Base-by-base conservation (phyloP, 2,329 filamentous ascomycete species). In the Amauroascus verrucosus region DNA sequence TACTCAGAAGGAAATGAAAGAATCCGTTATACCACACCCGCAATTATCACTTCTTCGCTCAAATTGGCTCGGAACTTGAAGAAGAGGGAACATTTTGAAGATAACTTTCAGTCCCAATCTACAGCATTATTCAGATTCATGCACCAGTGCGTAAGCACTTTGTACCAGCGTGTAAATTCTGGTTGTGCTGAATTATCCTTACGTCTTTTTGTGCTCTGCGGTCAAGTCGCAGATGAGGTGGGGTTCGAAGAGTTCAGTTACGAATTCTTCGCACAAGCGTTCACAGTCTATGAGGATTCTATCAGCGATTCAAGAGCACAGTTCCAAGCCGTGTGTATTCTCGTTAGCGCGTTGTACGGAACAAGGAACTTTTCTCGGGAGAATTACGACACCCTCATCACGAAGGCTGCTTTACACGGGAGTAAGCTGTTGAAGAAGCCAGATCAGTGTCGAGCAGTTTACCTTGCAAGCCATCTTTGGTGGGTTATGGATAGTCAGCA, bases 331-430 rank as follows among this genome's bases (percentile, higher is more conserved):
- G 93, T 98, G 0, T 96, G 90, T 62, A 85, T 96, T 37, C 89
- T 98, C 63, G 88, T 91, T 1, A 88, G 86, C 54, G 88, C 87
- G 4, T 75, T 98, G 54, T 90, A 96, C 65, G 85, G 88, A 59
- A 91, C 88, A 11, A 79, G 91, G 55, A 84, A 91, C 64, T 98
- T 98, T 67, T 84, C 87, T 57, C 90, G 91, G 68, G 93, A 98
- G 71, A 98, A 97, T 66, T 98, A 97, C 70, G 94, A 98, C 68
- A 98, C 93, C 0, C 77, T 98, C 32, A 98, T 98, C 65, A 98
- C 93, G 8, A 98, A 98, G 72, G 94, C 89, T 60, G 91, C 94
- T 2, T 79, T 97, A 61, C 94, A 98, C 66, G 91, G 93, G 16
- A 96, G 90, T 73, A 98, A 97, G 69, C 75, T 98, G 59, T 78